Percentiles rank a stretch among this genome's conserved stretches.
Evolutionary conservation across 1,139 yeast species (phyloP).

Genomic region (Hanseniaspora uvarum): DNA sequence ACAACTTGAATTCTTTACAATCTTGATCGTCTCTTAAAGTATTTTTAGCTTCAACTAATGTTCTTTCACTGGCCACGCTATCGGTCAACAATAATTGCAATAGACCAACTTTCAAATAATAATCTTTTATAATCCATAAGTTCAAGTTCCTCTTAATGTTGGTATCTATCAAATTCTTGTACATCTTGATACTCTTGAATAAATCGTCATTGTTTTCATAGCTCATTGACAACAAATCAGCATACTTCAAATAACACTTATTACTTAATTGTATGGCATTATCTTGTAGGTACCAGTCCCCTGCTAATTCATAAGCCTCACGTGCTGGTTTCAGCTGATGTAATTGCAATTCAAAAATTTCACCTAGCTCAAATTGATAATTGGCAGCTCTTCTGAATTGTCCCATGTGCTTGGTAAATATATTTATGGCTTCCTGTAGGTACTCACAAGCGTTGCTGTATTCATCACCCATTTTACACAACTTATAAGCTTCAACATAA

Average conservation of each 20-base stretch:
- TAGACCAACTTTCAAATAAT: slow-evolving; percentile 71
- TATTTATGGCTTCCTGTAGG: slow-evolving; percentile 63
- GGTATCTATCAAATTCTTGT: slow-evolving; percentile 66
- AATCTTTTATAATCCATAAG: slow-evolving; percentile 88
- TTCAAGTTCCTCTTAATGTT: slow-evolving; percentile 65
- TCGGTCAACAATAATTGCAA: slow-evolving; percentile 79
- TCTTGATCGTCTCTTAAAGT: slow-evolving; percentile 55
- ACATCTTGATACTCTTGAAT: slow-evolving; percentile 60
- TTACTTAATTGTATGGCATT: slow-evolving; percentile 85
- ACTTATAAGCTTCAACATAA: slow-evolving; percentile 81
- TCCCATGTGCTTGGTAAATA: slow-evolving; percentile 71
- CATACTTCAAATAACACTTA: slow-evolving; percentile 80
- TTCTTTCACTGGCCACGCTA: slow-evolving; percentile 71
- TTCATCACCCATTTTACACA: slow-evolving; percentile 27
- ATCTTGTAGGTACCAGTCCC: slow-evolving; percentile 90
- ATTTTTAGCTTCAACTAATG: slow-evolving; percentile 46
- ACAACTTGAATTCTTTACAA: slow-evolving; percentile 67
- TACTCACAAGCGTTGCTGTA: slow-evolving; percentile 73
- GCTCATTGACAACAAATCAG: slow-evolving; percentile 68
- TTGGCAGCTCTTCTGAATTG: slow-evolving; percentile 95
- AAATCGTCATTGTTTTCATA: slow-evolving; percentile 44
- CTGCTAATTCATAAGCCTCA: slow-evolving; percentile 79
- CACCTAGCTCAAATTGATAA: slow-evolving; percentile 83
- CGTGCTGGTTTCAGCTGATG: slow-evolving; percentile 46
- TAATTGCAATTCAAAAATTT: slow-evolving; percentile 64